phyloP scores from a whole-genome alignment of 257 asterid genomes.

The Forsythia viridissima region DNA sequence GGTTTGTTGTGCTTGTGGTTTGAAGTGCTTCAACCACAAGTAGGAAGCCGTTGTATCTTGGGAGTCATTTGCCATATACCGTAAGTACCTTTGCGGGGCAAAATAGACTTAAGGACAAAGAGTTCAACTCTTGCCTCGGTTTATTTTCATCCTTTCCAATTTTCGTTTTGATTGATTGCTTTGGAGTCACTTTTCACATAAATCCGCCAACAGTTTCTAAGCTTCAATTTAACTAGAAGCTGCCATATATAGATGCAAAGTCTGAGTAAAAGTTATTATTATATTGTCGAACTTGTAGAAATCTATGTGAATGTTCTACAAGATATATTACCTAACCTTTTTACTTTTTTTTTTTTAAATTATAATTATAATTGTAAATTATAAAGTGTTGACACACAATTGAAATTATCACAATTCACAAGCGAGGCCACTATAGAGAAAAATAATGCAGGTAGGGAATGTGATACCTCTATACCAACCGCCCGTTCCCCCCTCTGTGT shows the following conservation, averaged over 20 bases:
- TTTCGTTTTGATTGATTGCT: too few species aligned
- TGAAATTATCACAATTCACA: background rate
- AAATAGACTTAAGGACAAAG: too few species aligned
- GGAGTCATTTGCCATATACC: too few species aligned
- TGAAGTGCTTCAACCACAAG: too few species aligned
- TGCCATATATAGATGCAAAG: background rate
- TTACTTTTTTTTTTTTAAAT: background rate
- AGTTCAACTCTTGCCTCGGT: too few species aligned
- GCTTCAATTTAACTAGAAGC: background rate
- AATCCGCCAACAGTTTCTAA: too few species aligned
- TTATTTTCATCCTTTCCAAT: too few species aligned
- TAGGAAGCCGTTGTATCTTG: too few species aligned
- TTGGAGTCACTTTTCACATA: too few species aligned
- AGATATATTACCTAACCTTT: constrained; percentile 13
- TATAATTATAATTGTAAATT: background rate
- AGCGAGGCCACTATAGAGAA: background rate
- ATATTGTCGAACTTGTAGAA: background rate
- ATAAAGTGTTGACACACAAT: background rate
- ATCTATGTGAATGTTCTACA: constrained; percentile 1
- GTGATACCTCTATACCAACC: background rate
- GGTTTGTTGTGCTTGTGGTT: too few species aligned
- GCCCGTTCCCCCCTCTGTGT: too few species aligned
- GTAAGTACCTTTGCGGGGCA: too few species aligned
- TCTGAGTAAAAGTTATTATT: background rate
- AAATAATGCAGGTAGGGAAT: background rate